These are phyloP conservation scores for Sesbania bispinosa DNA, from an alignment of 306 rosid genomes.

Conservation along the genomic window DNA sequence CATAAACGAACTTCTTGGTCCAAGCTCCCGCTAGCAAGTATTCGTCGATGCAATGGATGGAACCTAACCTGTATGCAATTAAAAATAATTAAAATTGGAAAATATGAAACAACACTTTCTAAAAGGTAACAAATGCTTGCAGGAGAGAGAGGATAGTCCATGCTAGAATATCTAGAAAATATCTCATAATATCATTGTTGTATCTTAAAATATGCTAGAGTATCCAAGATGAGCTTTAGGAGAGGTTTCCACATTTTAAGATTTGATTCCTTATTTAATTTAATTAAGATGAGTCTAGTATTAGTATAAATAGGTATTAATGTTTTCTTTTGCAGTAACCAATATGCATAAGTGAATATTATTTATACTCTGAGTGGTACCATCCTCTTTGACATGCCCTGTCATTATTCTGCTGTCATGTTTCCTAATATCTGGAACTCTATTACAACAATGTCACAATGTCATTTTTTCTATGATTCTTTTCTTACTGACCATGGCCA, in stretches of 20 bases:
- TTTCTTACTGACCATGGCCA: background rate
- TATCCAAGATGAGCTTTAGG: background rate
- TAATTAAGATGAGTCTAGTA: background rate
- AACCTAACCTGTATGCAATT: conserved; percentile 48
- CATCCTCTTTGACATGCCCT: background rate
- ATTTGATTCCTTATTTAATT: background rate
- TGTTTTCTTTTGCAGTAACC: background rate
- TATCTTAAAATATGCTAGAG: background rate
- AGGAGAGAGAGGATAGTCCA: background rate
- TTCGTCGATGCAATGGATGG: conserved; percentile 40
- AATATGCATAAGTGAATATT: background rate
- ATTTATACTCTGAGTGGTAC: background rate
- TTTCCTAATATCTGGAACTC: background rate
- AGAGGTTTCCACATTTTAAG: background rate
- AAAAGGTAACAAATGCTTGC: background rate
- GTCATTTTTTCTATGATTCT: background rate
- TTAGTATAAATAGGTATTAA: background rate
- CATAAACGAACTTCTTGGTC: conserved; percentile 52
- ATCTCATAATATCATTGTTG: background rate
- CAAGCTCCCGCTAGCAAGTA: conserved; percentile 55
- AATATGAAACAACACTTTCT: background rate
- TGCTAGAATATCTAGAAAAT: background rate
- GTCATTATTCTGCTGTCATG: background rate
- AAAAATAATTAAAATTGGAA: conserved; percentile 8
- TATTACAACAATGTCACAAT: background rate